Evolutionary conservation across 1,284 basidiomycete species (phyloP), one percentile per base, ranked within the genome.

Genomic region (Fomitopsis betulina): DNA sequence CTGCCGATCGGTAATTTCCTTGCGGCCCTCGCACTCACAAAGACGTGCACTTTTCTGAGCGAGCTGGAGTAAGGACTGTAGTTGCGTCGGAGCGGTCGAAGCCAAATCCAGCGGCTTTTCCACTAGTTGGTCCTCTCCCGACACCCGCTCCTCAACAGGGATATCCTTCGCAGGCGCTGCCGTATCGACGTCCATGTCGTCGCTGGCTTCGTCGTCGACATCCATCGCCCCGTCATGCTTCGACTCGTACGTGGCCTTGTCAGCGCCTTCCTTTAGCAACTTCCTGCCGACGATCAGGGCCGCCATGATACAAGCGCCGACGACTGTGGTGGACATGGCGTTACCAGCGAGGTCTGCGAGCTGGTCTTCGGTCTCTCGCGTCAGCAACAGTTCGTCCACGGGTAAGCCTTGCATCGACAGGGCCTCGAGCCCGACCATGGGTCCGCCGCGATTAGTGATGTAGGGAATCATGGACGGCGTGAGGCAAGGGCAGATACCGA

Each of bases 381-480:
- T 98, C 49, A 98, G 80, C 7, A 98, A 80, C 1, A 98, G 81
- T 69, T 95, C 93, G 70, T 96, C 90, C 38, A 97, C 86, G 0
- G 95, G 95, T 43, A 98, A 82, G 25, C 95, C 96, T 69, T 98
- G 95, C 77, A 98, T 87, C 3, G 93, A 91, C 25, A 98, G 78
- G 0, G 95, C 95, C 70, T 98, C 95, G 35, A 95, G 75, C 9
- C 95, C 95, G 15, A 96, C 89, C 84, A 98, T 91, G 3, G 95
- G 96, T n/a, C 96, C 95, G 40, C 96, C 96, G 54, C 95, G 93
- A 68, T 92, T 94, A 32, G 96, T 94, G 68, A 97, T 89, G 70
- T 94, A 98, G 0, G 96, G 93, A 62, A 98, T 98, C 91, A 97
- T 97, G 37, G 92, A 90, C 0, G 95, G 95, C 0, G 95, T 98